Conservation (phyloP, 202 grass and related monocot species). For the Panicum virgatum region DNA sequence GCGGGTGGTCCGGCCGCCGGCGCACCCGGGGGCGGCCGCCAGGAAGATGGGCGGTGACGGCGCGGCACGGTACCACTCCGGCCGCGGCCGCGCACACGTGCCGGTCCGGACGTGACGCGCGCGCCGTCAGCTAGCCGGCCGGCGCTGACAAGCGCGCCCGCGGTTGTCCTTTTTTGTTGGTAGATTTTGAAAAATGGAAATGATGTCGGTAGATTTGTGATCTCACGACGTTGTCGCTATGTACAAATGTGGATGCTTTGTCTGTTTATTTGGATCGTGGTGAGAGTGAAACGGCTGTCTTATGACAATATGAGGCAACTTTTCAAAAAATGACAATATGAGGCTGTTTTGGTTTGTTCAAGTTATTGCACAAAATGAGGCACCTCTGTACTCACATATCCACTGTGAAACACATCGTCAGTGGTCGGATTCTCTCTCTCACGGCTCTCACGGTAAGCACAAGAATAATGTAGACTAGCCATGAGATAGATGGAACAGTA, state of each 20-base stretch:
- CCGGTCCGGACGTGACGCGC: conserved; percentile 45
- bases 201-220: neutral
- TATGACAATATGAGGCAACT: too few species aligned
- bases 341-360: neutral
- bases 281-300: neutral
- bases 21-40: neutral
- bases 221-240: neutral
- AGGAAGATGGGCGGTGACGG: conserved; percentile 8
- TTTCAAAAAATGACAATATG: too few species aligned
- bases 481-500: too few species aligned
- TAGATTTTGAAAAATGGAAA: neutral
- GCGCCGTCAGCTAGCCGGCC: neutral
- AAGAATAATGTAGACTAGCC: too few species aligned
- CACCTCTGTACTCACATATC: neutral
- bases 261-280: neutral
- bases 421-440: too few species aligned
- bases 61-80: conserved; percentile 14
- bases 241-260: conserved; percentile 2
- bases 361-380: neutral
- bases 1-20: conserved; percentile 30
- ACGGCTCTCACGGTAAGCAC: too few species aligned
- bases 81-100: conserved; percentile 21
- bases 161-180: neutral
- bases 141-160: neutral
- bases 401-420: too few species aligned